Conservation (phyloP, 1,139 yeast species). For the Magnusiomyces sp. region DNA sequence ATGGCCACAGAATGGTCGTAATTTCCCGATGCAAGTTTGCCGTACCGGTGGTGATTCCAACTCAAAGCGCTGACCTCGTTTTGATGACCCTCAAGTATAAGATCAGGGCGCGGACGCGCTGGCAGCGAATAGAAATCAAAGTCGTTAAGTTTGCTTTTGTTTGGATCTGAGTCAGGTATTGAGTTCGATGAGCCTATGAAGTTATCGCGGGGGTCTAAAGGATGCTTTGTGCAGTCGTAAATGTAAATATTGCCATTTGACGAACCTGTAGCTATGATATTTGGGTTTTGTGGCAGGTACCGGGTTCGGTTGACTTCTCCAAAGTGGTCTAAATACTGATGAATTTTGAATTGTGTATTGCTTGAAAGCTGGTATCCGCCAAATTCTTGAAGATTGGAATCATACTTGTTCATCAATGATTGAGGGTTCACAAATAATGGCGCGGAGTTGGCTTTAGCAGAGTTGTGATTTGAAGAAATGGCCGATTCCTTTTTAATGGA, state of each 20-base stretch:
- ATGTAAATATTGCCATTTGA: constrained; percentile 64
- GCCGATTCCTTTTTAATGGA: not conserved
- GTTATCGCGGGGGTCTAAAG: constrained; percentile 28
- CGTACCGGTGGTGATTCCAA: constrained; percentile 41
- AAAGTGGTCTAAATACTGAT: constrained; percentile 39
- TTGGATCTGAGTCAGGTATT: not conserved
- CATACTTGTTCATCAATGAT: constrained; percentile 13
- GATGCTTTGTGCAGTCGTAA: constrained; percentile 47
- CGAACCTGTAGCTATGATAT: constrained; percentile 64
- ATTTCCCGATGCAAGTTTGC: constrained; percentile 51
- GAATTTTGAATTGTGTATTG: constrained; percentile 39
- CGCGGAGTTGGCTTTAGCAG: too few relatives aligned
- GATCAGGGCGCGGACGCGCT: constrained; percentile 19
- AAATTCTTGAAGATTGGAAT: constrained; percentile 14
- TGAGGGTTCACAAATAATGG: not conserved
- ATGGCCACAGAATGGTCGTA: constrained; percentile 61
- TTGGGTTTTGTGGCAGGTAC: constrained; percentile 63
- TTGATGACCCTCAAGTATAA: constrained; percentile 47
- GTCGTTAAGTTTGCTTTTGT: too few relatives aligned
- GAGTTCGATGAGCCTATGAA: not conserved
- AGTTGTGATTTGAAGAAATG: too few relatives aligned
- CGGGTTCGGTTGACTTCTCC: constrained; percentile 77
- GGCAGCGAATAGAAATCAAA: not conserved
- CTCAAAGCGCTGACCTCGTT: constrained; percentile 65
- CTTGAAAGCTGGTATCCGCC: constrained; percentile 20